Base-by-base conservation (phyloP, 129 eudicot species). In the Arctium minus region DNA sequence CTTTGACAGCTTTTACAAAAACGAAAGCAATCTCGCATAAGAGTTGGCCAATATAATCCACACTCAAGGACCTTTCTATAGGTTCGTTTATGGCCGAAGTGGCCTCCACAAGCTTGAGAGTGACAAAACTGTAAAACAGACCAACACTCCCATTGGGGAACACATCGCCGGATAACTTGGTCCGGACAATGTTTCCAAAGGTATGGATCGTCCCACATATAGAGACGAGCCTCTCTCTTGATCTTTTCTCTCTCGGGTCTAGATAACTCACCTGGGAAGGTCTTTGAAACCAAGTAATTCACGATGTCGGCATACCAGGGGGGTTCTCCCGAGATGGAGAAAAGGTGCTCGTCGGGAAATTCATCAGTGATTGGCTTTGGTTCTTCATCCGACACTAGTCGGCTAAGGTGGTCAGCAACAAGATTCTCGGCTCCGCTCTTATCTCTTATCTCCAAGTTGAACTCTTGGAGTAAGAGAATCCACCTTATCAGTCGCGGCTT, bases 81-180 rank as follows among this genome's bases (percentile, higher is more conserved):
- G 0, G 76, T 80, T 42, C 83, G 37, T 12, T 70, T 67, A 13
- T 44, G 22, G 1, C 82, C 82, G 36, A 80, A 80, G n/a, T 80
- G 78, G 0, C 78, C 84, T 0, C 79, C 79, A 48, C 84, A 81
- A 42, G 84, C 84, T 7, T 81, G 48, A 12, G 84, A 81, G 27
- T 73, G 79, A 56, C 71, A 81, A 81, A 81, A 81, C 6, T 72
- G n/a, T 1, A 81, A 22, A 48, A 71, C 71, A 5, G 70, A 81
- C 11, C 30, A 15, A 29, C 46, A 33, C 56, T 81, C 70, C 10
- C 4, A 0, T 69, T 81, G 72, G 10, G 78, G n/a, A 7, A 72
- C 79, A 56, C 84, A 72, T 39, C 79, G 72, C 9, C 79, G 0
- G 5, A 81, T 71, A 6, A 81, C 40, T 81, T 81, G 80, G 22